These are phyloP conservation scores for Abelmoschus esculentus DNA, from an alignment of 345 rosid genomes.

Conservation along the genomic window DNA sequence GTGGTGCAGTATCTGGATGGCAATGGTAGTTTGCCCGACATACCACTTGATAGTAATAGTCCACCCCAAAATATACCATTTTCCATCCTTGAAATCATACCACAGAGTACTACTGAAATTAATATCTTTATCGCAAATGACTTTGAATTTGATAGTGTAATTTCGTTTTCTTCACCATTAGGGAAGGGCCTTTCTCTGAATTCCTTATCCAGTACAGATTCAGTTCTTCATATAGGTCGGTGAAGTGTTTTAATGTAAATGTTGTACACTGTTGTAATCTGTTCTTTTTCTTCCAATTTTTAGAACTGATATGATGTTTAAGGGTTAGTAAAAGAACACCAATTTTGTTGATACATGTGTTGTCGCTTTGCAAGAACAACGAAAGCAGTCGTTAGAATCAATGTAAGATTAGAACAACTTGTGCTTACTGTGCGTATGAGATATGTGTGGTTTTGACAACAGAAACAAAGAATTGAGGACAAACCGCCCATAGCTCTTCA, in stretches of 20 bases:
- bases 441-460: too few species aligned
- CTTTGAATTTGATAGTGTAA: neutral
- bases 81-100: neutral
- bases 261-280: neutral
- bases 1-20: slow-evolving; percentile 21
- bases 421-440: too few species aligned
- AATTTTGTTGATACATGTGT: too few species aligned
- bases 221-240: slow-evolving; percentile 19
- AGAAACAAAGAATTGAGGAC: too few species aligned
- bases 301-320: too few species aligned
- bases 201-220: slow-evolving; percentile 14
- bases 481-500: too few species aligned
- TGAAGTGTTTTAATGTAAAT: slow-evolving; percentile 3
- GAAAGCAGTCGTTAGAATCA: too few species aligned
- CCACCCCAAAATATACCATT: neutral
- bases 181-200: neutral
- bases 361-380: too few species aligned
- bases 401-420: too few species aligned
- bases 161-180: neutral
- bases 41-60: neutral
- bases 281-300: neutral
- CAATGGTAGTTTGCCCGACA: slow-evolving; percentile 18
- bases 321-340: too few species aligned
- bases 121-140: neutral
- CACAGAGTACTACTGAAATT: neutral